A percentile compares a stretch with the other conserved stretches of the same genome.
These are phyloP conservation scores for Peronosclerospora sorghi DNA, from an alignment of 352 stramenopile species.

Conservation along the genomic window DNA sequence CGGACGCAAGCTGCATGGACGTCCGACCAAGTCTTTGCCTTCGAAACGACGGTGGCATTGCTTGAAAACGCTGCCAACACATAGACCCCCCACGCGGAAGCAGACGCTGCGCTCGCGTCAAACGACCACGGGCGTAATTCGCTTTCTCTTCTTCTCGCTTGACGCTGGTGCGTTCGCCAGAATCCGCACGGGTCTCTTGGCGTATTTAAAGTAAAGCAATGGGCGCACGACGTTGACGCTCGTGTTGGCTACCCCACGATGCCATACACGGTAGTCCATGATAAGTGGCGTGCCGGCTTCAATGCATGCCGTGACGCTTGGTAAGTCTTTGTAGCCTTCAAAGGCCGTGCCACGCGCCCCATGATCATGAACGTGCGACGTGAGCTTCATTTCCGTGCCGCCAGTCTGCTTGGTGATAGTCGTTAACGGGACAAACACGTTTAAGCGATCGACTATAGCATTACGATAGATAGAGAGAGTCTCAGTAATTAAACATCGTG, in stretches of 20 bases:
- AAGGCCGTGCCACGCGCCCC: conserved; percentile 28
- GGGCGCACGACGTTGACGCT: conserved; percentile 31
- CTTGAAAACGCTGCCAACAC: conserved; percentile 4
- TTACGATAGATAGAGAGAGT: not conserved
- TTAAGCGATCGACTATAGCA: conserved; percentile 45
- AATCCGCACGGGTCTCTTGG: conserved; percentile 1
- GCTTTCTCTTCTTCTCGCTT: conserved; percentile 22
- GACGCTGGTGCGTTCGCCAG: not conserved
- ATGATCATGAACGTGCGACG: conserved; percentile 40
- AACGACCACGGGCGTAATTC: conserved; percentile 21
- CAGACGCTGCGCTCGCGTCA: too few species aligned
- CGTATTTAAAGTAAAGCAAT: conserved; percentile 69
- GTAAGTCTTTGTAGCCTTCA: conserved; percentile 33
- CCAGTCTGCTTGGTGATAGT: conserved; percentile 32
- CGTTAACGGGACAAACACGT: conserved; percentile 66
- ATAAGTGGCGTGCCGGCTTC: conserved; percentile 41
- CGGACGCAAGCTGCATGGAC: conserved; percentile 22
- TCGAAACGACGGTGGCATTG: conserved; percentile 16
- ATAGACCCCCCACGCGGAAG: conserved; percentile 6
- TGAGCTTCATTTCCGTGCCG: conserved; percentile 59
- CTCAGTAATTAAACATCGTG: not conserved
- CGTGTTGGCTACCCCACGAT: conserved; percentile 47
- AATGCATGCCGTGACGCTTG: conserved; percentile 44
- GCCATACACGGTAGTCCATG: conserved; percentile 79
- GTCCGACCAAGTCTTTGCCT: conserved; percentile 16